Evolutionary conservation across 2,329 filamentous ascomycete species (phyloP).

Genomic region (Fusarium albosuccineum): DNA sequence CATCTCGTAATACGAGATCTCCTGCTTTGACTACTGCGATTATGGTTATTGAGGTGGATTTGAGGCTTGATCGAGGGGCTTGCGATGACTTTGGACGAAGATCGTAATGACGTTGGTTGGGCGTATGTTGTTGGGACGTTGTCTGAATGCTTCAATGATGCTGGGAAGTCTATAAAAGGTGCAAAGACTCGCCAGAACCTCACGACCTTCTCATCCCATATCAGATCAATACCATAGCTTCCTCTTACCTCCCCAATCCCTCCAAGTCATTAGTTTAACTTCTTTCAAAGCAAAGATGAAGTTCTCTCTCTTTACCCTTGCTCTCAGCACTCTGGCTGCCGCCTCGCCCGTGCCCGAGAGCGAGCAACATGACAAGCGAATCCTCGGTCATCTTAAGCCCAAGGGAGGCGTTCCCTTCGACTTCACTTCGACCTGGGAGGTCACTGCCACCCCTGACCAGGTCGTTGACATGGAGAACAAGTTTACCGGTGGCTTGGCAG

Average conservation of each 20-base stretch:
- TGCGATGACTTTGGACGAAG: conserved; percentile 5
- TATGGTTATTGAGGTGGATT: conserved; percentile 11
- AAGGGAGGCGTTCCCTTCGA: conserved; percentile 43
- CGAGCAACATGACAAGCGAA: conserved; percentile 36
- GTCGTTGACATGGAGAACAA: conserved; percentile 59
- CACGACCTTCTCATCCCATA: conserved; percentile 4
- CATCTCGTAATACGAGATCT: conserved; percentile 3
- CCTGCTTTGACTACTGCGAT: background rate
- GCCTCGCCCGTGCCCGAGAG: conserved; percentile 41
- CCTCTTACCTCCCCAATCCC: background rate
- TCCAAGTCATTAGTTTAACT: background rate
- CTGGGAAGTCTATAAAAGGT: conserved; percentile 28
- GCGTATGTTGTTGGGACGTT: background rate
- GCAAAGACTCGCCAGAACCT: background rate
- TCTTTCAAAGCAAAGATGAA: conserved; percentile 40
- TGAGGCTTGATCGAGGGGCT: conserved; percentile 9
- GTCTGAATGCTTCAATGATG: background rate
- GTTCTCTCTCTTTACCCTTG: conserved; percentile 37
- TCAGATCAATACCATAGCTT: conserved; percentile 4
- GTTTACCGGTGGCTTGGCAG: conserved; percentile 56
- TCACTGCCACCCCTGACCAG: conserved; percentile 63
- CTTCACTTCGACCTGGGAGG: conserved; percentile 64
- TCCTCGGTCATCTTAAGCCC: conserved; percentile 36
- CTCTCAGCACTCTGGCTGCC: conserved; percentile 39
- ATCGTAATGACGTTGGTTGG: conserved; percentile 29